Evolutionary conservation across 345 rosid genomes (phyloP), one percentile per base, ranked within the genome.

Genomic region (Sisymbrium altissimum): DNA sequence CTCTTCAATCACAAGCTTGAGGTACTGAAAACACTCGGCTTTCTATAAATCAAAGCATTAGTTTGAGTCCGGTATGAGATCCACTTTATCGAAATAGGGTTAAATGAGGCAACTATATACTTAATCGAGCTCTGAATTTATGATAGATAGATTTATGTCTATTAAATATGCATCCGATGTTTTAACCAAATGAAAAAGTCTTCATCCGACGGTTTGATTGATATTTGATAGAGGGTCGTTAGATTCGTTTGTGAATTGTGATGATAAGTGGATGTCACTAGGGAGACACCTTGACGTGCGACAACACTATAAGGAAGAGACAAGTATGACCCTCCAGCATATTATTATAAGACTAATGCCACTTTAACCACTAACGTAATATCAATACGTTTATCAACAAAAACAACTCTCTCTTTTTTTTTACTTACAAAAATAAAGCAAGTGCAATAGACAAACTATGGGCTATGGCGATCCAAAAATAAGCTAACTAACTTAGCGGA

Each of bases 201-300:
- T 56, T 35, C 72, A n/a, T 56, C 32, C 30, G 19, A 75, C 30
- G 48, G 40, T 61, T 75, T 43, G 50, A 68, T 58, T 59, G 68
- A 35, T 60, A 61, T 61, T 68, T 61, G 64, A 43, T 53, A 68
- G 32, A 64, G 58, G 36, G 35, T 15, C 74, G 21, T 68, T 76
- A 69, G 66, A 69, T 76, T 76, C 70, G 68, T 12, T 45, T 23
- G 25, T 35, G 44, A 54, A 63, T 76, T 44, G 70, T 63, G 74
- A 76, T 76, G 79, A 76, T 69, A 76, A 76, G 53, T 76, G 79
- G 71, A 63, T 69, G 79, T 76, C 79, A 76, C 79, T 63, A 76
- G 30, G 79, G 64, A 63, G 74, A 76, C 75, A 69, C 66, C 11
- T 62, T 45, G 79, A 76, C 75, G 79, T 69, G 49, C 53, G 75